Evolutionary conservation across 2,329 filamentous ascomycete genomes (phyloP).

Genomic region (Calonectria pseudoreteaudii): DNA sequence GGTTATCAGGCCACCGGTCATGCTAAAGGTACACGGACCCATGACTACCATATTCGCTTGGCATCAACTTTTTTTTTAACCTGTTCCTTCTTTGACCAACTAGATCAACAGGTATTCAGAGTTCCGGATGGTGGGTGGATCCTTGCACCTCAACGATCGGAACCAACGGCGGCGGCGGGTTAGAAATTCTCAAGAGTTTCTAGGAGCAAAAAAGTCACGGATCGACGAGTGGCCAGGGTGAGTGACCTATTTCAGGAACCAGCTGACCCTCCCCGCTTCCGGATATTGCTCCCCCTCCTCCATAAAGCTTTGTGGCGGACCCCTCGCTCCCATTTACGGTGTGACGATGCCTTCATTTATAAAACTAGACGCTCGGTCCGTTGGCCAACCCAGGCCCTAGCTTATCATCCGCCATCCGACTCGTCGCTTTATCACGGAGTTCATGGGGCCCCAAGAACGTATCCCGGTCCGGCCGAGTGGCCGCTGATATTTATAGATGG

Average conservation of each 20-base stretch:
- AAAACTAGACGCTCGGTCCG: neutral
- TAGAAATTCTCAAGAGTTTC: neutral
- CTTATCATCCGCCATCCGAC: neutral
- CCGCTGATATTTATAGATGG: constrained; percentile 13
- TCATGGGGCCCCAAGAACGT: neutral
- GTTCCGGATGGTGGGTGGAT: constrained; percentile 15
- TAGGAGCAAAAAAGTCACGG: neutral
- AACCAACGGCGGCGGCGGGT: constrained; percentile 11
- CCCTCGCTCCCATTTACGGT: neutral
- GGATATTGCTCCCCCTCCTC: neutral
- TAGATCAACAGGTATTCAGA: constrained; percentile 3
- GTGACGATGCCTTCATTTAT: constrained; percentile 13
- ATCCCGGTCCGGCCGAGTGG: neutral
- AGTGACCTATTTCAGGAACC: constrained; percentile 1
- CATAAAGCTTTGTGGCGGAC: neutral
- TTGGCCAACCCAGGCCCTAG: neutral
- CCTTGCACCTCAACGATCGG: constrained; percentile 1
- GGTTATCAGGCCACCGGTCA: constrained; percentile 17
- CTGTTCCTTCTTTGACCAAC: neutral
- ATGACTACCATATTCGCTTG: neutral
- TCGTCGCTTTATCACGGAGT: constrained; percentile 2
- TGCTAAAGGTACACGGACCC: neutral
- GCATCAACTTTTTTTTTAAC: neutral
- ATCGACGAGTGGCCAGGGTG: neutral
- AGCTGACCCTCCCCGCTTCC: constrained; percentile 1